phyloP scores from a whole-genome alignment of 345 rosid genomes.

The Camelina laxa region DNA sequence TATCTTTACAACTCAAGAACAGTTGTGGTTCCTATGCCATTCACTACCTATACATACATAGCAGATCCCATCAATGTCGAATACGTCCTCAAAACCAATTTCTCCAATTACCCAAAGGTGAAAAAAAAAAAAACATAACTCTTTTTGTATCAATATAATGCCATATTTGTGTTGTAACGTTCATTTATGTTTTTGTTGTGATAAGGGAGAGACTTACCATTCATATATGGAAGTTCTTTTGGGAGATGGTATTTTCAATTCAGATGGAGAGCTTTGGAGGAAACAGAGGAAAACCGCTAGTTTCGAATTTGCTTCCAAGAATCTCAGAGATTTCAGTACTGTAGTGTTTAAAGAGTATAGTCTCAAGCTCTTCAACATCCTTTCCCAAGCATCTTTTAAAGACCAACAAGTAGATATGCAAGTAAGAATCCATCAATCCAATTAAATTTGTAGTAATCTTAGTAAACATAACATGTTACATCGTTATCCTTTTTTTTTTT shows the following conservation, averaged over 20 bases:
- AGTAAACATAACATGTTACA: background rate
- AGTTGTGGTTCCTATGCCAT: conserved; percentile 91
- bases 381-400: conserved; percentile 56
- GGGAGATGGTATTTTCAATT: conserved; percentile 90
- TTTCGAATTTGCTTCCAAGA: conserved; percentile 96
- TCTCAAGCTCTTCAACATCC: conserved; percentile 73
- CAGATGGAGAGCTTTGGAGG: conserved; percentile 91
- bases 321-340: conserved; percentile 87
- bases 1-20: conserved; percentile 66
- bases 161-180: background rate
- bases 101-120: conserved; percentile 92
- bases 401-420: conserved; percentile 81
- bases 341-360: conserved; percentile 83
- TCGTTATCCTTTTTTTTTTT: background rate
- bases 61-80: conserved; percentile 94
- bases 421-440: conserved; percentile 38
- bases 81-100: conserved; percentile 86
- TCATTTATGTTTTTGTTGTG: conserved; percentile 17
- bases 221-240: conserved; percentile 94
- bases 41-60: conserved; percentile 82
- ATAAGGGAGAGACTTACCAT: conserved; percentile 87
- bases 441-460: background rate
- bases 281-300: conserved; percentile 94
- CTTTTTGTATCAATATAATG: background rate
- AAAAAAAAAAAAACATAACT: background rate